Evolutionary conservation across 2,329 filamentous ascomycete genomes (phyloP), one percentile per base, ranked within the genome.

Genomic region (Talaromyces atroroseus): DNA sequence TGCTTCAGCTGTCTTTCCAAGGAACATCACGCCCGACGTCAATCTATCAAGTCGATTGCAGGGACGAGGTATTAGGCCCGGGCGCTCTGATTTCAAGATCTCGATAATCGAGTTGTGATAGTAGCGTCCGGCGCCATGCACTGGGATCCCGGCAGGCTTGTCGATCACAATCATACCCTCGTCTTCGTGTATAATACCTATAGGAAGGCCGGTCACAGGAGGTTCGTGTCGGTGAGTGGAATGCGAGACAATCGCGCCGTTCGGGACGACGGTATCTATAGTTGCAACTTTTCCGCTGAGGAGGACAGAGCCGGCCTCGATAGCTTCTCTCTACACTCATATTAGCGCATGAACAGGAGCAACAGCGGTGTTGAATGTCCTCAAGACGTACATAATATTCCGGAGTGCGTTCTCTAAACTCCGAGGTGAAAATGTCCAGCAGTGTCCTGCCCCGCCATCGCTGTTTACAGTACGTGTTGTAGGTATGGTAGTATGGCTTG

Each of bases 21-120:
- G 86, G 71, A 99, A 99, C 92, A 99, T 97, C 69, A 99, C 89
- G 49, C 94, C 94, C 64, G 90, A 96, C 0, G 94, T 99, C 65
- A 99, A 76, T 52, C 94, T 81, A 70, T 99, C 94, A 26, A 99
- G 82, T n/a, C 94, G 81, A 67, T 99, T 96, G 75, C 92, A 97
- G 0, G 94, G 85, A 55, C 85, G 71, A 0, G 85, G 84, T 57
- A 84, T 79, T 71, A 79, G 87, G 12, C 74, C 71, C 54, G 80
- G 78, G 38, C 83, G 74, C 67, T 96, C 88, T 2, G 89, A 83
- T 63, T 89, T 86, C 83, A 99, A 87, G 63, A 99, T 96, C 77
- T 97, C 92, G 40, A 95, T 82, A 47, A 99, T 83, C 0, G 90
- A 92, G 75, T 99, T 99, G 79, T 88, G 95, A 71, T 92, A 91